Conservation (phyloP, 208 protist genomes). For the Trypanosoma vivax region DNA sequence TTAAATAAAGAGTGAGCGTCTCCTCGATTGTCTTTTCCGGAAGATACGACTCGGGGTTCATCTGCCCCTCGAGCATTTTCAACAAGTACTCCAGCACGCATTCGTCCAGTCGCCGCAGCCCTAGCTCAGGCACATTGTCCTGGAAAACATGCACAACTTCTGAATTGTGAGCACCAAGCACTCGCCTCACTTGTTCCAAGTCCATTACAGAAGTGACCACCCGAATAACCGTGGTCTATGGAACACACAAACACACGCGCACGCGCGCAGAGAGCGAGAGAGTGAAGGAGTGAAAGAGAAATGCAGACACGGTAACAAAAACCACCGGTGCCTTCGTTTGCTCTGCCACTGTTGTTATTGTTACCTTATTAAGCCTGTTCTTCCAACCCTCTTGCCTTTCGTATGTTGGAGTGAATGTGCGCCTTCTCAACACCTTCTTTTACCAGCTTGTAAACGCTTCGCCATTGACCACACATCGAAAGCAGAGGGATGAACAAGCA, state of each 20-base stretch:
- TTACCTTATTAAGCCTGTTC: too few relatives aligned
- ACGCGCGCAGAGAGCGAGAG: too few relatives aligned
- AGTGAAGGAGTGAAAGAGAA: slow-evolving; percentile 14
- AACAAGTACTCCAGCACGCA: slow-evolving; percentile 82
- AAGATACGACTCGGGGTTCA: slow-evolving; percentile 66
- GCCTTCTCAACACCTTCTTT: too few relatives aligned
- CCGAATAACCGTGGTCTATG: too few relatives aligned
- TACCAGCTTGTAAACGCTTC: too few relatives aligned
- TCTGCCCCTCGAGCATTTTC: slow-evolving; percentile 84
- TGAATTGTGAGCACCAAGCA: slow-evolving; percentile 50
- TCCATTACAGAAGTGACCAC: slow-evolving; percentile 39
- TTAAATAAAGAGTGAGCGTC: slow-evolving; percentile 66
- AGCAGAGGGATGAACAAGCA: too few relatives aligned
- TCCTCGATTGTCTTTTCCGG: slow-evolving; percentile 67
- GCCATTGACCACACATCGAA: too few relatives aligned
- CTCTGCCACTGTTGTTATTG: too few relatives aligned
- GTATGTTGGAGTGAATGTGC: too few relatives aligned
- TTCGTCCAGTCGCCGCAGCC: slow-evolving; percentile 59
- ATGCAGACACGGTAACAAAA: background rate
- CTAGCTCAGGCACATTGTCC: slow-evolving; percentile 57
- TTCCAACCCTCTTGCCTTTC: too few relatives aligned
- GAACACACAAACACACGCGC: too few relatives aligned
- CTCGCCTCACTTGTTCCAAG: slow-evolving; percentile 33
- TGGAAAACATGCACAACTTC: slow-evolving; percentile 59
- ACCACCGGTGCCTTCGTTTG: too few relatives aligned